Conservation (phyloP, 2,329 filamentous ascomycete species). For the Bipolaris oryzae region DNA sequence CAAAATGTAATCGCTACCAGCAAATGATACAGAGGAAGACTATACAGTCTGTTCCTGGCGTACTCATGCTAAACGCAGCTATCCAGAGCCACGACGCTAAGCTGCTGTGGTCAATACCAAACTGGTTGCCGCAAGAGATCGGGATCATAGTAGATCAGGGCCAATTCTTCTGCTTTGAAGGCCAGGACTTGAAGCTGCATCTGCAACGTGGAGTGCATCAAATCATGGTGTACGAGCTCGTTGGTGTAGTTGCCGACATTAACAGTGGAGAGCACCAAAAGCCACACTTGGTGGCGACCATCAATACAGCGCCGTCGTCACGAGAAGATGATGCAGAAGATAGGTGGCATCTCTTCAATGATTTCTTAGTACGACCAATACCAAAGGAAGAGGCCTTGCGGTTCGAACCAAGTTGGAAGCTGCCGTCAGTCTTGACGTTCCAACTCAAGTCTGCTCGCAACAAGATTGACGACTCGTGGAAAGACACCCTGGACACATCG, state of each 20-base stretch:
- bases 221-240: slow-evolving; percentile 87
- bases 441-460: slow-evolving; percentile 83
- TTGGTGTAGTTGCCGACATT: slow-evolving; percentile 89
- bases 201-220: slow-evolving; percentile 78
- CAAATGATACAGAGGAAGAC: slow-evolving; percentile 83
- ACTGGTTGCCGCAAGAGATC: slow-evolving; percentile 92
- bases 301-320: slow-evolving; percentile 78
- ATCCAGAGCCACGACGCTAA: slow-evolving; percentile 75
- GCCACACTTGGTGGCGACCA: slow-evolving; percentile 86
- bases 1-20: slow-evolving; percentile 87
- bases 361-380: slow-evolving; percentile 87
- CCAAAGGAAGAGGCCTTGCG: slow-evolving; percentile 81
- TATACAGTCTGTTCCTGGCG: slow-evolving; percentile 78
- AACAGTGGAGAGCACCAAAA: slow-evolving; percentile 85
- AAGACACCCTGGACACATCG: slow-evolving; percentile 78
- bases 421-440: slow-evolving; percentile 85
- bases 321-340: slow-evolving; percentile 64
- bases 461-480: slow-evolving; percentile 85
- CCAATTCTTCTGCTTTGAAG: slow-evolving; percentile 95
- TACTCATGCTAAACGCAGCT: slow-evolving; percentile 86
- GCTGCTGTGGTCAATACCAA: slow-evolving; percentile 84
- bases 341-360: slow-evolving; percentile 96
- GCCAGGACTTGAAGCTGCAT: slow-evolving; percentile 82
- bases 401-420: slow-evolving; percentile 91
- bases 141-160: slow-evolving; percentile 88